A percentile compares a stretch with the other conserved stretches of the same genome.
Evolutionary conservation across 805 yeast genomes (phyloP).

Genomic region (Barnettozyma populi): DNA sequence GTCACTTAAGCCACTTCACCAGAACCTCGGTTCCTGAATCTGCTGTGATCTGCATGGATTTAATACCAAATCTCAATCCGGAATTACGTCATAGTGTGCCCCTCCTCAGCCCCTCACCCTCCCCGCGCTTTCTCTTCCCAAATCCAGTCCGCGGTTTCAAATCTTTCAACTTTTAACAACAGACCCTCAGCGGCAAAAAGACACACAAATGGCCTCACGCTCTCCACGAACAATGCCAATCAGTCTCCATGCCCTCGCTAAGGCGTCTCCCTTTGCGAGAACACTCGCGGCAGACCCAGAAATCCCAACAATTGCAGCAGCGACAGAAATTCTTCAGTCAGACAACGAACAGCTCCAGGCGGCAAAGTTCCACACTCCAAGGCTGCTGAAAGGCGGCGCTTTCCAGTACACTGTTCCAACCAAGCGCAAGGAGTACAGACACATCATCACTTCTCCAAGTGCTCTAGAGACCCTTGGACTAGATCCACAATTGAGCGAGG

Average conservation of each 20-base stretch:
- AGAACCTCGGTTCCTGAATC: too few species aligned
- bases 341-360: conserved; percentile 14
- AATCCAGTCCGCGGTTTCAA: too few species aligned
- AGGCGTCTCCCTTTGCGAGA: conserved; percentile 12
- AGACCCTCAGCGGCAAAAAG: neutral
- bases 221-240: neutral
- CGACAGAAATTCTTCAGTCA: conserved; percentile 24
- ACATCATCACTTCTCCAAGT: conserved; percentile 50
- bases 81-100: too few species aligned
- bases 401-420: conserved; percentile 75
- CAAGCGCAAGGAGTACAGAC: conserved; percentile 43
- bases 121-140: too few species aligned
- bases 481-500: conserved; percentile 29
- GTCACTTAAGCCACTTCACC: too few species aligned
- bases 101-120: too few species aligned
- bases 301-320: conserved; percentile 27
- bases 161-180: too few species aligned
- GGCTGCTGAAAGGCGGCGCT: conserved; percentile 53
- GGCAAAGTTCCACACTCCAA: conserved; percentile 41
- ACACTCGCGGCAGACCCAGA: conserved; percentile 24
- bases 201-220: neutral
- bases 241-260: conserved; percentile 9
- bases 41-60: too few species aligned
- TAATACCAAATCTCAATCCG: too few species aligned
- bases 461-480: conserved; percentile 65